Base-by-base conservation (phyloP, 352 stramenopile genomes). In the Peronospora belbahrii region DNA sequence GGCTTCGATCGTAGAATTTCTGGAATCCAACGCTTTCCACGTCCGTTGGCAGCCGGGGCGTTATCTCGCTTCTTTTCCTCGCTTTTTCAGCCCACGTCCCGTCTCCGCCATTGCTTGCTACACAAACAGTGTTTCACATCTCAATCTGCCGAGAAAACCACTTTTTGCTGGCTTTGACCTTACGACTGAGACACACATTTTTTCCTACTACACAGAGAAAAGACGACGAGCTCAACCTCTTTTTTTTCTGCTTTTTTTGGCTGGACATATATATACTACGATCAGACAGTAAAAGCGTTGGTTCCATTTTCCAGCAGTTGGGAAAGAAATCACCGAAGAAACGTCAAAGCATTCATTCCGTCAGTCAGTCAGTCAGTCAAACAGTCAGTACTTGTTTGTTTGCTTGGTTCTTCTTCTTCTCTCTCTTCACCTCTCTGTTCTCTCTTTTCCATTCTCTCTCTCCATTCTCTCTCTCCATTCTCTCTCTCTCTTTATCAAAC, bases 61-160 rank as follows among this genome's bases (percentile, higher is more conserved):
- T 62, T 62, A 49, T 56, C 28, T 60, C 40, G 49, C 30, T 60
- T 52, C 40, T 56, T 61, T 65, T 65, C 46, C 39, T 62, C 30
- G 57, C 57, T 62, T 66, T 66, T 66, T 66, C 57, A 45, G n/a
- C 4, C 24, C 37, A 24, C 13, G 57, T 41, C 52, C 58, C 47
- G 52, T 66, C 58, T 66, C 57, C 31, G 27, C 9, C 19, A 13
- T 19, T 6, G 6, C 11, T 13, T 18, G 9, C 4, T 41, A 14
- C 34, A 7, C 20, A 18, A 13, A 4, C 18, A 13, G 30, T 37
- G 37, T 45, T 37, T 52, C 58, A 62, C 43, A 59, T 52, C 43
- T 39, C 57, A 62, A 48, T 62, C 34, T 34, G 39, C 48, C 40
- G 22, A 38, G 22, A 25, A 25, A 25, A 6, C n/a, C n/a, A n/a